Evolutionary conservation across 371 early-diverging fungal species (phyloP).

Genomic region (Blakeslea trispora): DNA sequence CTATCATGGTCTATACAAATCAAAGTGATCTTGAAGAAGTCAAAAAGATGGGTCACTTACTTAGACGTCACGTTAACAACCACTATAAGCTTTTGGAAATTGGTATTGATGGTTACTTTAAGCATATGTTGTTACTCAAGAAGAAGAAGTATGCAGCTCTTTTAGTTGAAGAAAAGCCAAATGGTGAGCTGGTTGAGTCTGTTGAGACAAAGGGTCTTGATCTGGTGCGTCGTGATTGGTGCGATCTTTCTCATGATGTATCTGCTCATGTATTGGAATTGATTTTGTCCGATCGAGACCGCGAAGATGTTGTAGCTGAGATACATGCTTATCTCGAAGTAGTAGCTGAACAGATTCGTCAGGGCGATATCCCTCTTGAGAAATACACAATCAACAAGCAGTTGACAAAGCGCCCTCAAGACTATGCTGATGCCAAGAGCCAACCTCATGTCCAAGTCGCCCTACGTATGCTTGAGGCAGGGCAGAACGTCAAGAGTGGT

Average conservation of each 20-base stretch:
- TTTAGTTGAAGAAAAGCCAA: conserved; percentile 60
- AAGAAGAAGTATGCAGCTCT: conserved; percentile 99
- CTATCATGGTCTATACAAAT: conserved; percentile 99
- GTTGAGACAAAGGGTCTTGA: conserved; percentile 99
- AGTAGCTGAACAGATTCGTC: conserved; percentile 76
- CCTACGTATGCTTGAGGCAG: conserved; percentile 75
- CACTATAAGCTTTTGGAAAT: conserved; percentile 94
- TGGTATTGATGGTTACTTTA: conserved; percentile 97
- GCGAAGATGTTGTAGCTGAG: conserved; percentile 74
- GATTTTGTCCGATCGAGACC: conserved; percentile 74
- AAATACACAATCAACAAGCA: conserved; percentile 95
- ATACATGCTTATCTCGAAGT: conserved; percentile 76
- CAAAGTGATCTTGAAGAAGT: conserved; percentile 76
- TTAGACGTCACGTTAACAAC: conserved; percentile 90
- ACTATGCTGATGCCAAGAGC: conserved; percentile 86
- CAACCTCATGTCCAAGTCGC: conserved; percentile 99
- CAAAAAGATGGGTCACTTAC: conserved; percentile 76
- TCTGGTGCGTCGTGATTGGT: conserved; percentile 98
- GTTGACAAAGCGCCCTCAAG: conserved; percentile 91
- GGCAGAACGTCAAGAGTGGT: conserved; percentile 75
- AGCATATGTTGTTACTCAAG: conserved; percentile 93
- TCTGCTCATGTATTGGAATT: conserved; percentile 78
- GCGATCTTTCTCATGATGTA: conserved; percentile 88
- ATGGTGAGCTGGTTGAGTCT: conserved; percentile 60
- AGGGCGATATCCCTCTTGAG: conserved; percentile 71